Percentiles rank a stretch among this genome's conserved stretches.
Conservation (phyloP, 2,329 filamentous ascomycete species). For the Neoarthrinium moseri region DNA sequence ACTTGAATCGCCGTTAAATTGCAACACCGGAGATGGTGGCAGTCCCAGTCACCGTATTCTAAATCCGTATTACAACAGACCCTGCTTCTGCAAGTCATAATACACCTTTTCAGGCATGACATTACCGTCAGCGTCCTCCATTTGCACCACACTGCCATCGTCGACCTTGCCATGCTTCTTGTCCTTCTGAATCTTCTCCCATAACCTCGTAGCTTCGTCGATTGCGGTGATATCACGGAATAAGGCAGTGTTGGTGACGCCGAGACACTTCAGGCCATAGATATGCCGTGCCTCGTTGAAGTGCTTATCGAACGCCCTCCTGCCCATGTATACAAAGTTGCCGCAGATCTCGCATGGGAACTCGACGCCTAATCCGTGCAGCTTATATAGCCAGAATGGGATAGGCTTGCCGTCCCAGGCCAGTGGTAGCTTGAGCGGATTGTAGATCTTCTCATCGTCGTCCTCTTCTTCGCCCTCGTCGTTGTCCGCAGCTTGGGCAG, state of each 20-base stretch:
- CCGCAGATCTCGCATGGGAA: slow-evolving; percentile 96
- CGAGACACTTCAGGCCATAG: slow-evolving; percentile 89
- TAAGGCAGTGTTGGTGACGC: slow-evolving; percentile 85
- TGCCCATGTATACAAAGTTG: slow-evolving; percentile 98
- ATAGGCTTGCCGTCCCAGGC: slow-evolving; percentile 99
- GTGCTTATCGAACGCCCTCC: slow-evolving; percentile 95
- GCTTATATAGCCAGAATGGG: slow-evolving; percentile 97
- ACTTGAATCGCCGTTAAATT: too few relatives aligned
- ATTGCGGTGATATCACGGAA: slow-evolving; percentile 95
- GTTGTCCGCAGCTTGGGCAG: slow-evolving; percentile 38
- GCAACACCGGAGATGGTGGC: too few relatives aligned
- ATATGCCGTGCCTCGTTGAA: slow-evolving; percentile 94
- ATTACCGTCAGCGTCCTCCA: slow-evolving; percentile 97
- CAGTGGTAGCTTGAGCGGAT: slow-evolving; percentile 90
- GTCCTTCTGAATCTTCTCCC: slow-evolving; percentile 90
- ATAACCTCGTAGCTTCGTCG: slow-evolving; percentile 81
- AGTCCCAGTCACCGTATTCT: too few relatives aligned
- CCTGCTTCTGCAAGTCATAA: slow-evolving; percentile 90
- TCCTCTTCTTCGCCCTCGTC: slow-evolving; percentile 70
- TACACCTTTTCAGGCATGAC: slow-evolving; percentile 99
- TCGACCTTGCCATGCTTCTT: slow-evolving; percentile 74
- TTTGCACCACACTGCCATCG: slow-evolving; percentile 87
- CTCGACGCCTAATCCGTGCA: slow-evolving; percentile 92
- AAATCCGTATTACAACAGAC: slow-evolving; percentile 73
- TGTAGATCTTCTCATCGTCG: slow-evolving; percentile 89